phyloP scores from a whole-genome alignment of 1,139 yeast species.

The Taphrina deformans region DNA sequence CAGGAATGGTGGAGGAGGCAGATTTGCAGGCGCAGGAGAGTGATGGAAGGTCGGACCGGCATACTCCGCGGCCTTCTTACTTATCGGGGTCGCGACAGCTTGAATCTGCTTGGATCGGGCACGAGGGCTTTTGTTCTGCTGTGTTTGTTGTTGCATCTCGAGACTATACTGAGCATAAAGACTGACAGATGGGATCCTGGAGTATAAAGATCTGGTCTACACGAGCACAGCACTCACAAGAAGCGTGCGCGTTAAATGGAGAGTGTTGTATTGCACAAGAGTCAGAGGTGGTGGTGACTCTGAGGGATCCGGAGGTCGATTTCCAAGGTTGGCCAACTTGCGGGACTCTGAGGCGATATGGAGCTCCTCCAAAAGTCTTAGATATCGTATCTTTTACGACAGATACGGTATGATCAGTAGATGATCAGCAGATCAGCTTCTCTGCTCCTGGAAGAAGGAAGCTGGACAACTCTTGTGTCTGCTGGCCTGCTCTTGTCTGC shows the following conservation, averaged over 20 bases:
- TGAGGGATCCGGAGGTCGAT: too few species aligned
- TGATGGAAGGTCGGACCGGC: constrained; percentile 31
- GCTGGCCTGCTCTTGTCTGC: too few species aligned
- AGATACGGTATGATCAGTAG: not conserved
- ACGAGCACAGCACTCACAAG: not conserved
- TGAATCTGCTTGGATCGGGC: constrained; percentile 10
- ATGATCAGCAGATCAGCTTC: not conserved
- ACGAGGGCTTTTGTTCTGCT: constrained; percentile 14
- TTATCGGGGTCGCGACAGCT: constrained; percentile 25
- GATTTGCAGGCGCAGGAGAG: constrained; percentile 28
- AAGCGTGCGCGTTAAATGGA: not conserved
- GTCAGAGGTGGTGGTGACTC: too few species aligned
- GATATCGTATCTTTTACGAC: not conserved
- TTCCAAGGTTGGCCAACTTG: not conserved
- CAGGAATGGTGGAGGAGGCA: constrained; percentile 30
- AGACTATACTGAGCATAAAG: constrained; percentile 3
- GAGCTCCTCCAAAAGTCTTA: not conserved
- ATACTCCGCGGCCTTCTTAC: constrained; percentile 18
- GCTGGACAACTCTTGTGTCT: too few species aligned
- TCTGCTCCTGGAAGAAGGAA: too few species aligned
- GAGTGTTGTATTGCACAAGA: not conserved
- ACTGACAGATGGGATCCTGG: not conserved
- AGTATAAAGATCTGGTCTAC: not conserved
- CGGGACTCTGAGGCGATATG: not conserved
- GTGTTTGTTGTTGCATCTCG: not conserved